Percentiles rank a stretch among this genome's conserved stretches.
phyloP scores from a whole-genome alignment of 495 filamentous ascomycete species.

The Penicillium bovifimosum region DNA sequence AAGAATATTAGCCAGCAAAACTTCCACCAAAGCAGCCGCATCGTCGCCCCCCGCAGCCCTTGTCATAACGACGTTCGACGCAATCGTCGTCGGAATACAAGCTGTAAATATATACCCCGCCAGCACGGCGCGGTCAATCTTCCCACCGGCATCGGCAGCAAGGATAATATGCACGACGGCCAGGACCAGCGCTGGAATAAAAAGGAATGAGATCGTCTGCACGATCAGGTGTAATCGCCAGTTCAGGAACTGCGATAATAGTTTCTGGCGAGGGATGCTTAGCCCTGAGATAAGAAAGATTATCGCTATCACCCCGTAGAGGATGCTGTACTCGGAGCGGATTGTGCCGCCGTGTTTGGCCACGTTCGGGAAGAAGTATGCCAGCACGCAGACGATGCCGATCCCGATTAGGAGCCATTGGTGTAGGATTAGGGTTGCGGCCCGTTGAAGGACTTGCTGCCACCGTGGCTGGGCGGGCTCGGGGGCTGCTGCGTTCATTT shows the following conservation, averaged over 20 bases:
- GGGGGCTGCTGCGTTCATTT: slow-evolving; percentile 11
- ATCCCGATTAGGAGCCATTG: slow-evolving; percentile 56
- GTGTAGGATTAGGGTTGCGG: slow-evolving; percentile 36
- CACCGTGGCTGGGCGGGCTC: neutral
- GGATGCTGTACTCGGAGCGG: slow-evolving; percentile 47
- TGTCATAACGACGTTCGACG: slow-evolving; percentile 56
- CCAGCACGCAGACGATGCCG: slow-evolving; percentile 44
- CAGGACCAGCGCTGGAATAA: slow-evolving; percentile 43
- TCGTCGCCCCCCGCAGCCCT: slow-evolving; percentile 50
- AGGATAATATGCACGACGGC: slow-evolving; percentile 45
- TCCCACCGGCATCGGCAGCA: slow-evolving; percentile 35
- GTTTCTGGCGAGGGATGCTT: slow-evolving; percentile 48
- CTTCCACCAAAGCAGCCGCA: slow-evolving; percentile 50
- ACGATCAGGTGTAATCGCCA: slow-evolving; percentile 50
- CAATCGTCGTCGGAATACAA: slow-evolving; percentile 55
- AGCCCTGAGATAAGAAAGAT: slow-evolving; percentile 53
- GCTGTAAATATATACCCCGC: slow-evolving; percentile 49
- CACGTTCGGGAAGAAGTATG: slow-evolving; percentile 49
- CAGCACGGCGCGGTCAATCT: slow-evolving; percentile 45
- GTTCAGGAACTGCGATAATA: slow-evolving; percentile 43
- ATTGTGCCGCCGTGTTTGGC: slow-evolving; percentile 50
- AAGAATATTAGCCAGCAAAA: slow-evolving; percentile 49
- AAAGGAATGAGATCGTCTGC: slow-evolving; percentile 46
- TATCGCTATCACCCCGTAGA: slow-evolving; percentile 49
- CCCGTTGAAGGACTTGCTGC: slow-evolving; percentile 13